These are phyloP conservation scores for Ormosia semicastrata DNA, from an alignment of 306 rosid species.

Conservation along the genomic window DNA sequence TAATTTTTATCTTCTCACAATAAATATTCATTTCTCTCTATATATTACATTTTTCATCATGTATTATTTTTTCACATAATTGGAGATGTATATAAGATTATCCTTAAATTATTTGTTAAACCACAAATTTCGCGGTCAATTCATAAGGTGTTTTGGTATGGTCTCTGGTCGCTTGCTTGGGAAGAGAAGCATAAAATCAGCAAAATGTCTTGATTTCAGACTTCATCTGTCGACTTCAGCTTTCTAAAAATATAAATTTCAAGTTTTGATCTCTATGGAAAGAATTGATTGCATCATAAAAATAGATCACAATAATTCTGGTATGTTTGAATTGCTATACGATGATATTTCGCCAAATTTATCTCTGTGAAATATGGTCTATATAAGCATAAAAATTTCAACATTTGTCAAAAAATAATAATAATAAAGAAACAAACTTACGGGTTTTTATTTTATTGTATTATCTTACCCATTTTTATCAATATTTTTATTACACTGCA, in stretches of 20 bases:
- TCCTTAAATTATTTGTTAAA: neutral
- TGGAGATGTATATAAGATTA: no score
- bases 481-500: neutral
- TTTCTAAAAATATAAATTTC: neutral
- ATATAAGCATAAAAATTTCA: no score
- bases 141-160: neutral
- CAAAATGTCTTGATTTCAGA: neutral
- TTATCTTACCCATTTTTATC: neutral
- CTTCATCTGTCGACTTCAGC: neutral
- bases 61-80: no score
- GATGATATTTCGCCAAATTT: neutral
- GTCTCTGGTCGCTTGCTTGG: neutral
- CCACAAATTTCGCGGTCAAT: neutral
- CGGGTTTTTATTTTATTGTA: no score
- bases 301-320: neutral
- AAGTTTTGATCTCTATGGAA: neutral
- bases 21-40: no score
- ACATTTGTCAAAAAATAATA: no score
- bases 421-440: no score
- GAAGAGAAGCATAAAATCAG: neutral
- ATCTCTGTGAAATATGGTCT: neutral
- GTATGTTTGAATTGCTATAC: neutral
- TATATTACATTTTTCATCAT: neutral
- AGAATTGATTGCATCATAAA: neutral
- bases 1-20: no score